Base-by-base conservation (phyloP, 257 asterid species). In the Nicotiana otophora region DNA sequence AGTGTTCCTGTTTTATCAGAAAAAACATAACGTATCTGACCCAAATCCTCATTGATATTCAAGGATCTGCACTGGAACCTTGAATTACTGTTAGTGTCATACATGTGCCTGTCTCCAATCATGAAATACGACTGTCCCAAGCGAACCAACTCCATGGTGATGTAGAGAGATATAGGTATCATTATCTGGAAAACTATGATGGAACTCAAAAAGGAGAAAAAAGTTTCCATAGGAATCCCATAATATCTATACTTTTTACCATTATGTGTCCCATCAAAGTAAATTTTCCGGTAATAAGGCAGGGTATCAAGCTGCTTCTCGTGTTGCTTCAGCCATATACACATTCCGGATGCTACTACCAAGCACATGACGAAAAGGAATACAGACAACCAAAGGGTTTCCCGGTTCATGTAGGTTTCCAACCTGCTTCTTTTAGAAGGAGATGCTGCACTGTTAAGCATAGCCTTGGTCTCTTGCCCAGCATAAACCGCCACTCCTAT, bases 141-240 rank as follows among this genome's bases (percentile, higher is more conserved):
- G 83, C 99, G 92, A 67, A 96, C 99, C 88, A 96, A 87, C 94
- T 96, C 99, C 99, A 96, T 96, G 36, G 99, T 94, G 89, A 96
- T 96, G 85, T 96, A 96, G 51, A 96, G 95, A 80, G 99, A 94
- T 85, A 94, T 96, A 2, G 99, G 99, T 83, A 96, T 94, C 99
- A 96, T 96, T 74, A 96, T 96, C 90, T 96, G 99, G 90, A 96
- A 96, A 84, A 96, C 98, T 83, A 96, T 96, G 78, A 96, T 85
- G 31, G 99, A 93, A 84, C 98, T 96, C 94, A 96, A 88, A 88
- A 96, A 93, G 10, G 98, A 92, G 90, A 96, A 91, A 84, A 96
- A 90, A 10, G 95, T 90, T 89, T 96, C 99, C 98, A 94, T 89
- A 26, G 98, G 97, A 84, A 94, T 89, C 84, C 99, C 99, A 89